Conservation (phyloP, 2,329 filamentous ascomycete species). For the Ceratocystis variospora region DNA sequence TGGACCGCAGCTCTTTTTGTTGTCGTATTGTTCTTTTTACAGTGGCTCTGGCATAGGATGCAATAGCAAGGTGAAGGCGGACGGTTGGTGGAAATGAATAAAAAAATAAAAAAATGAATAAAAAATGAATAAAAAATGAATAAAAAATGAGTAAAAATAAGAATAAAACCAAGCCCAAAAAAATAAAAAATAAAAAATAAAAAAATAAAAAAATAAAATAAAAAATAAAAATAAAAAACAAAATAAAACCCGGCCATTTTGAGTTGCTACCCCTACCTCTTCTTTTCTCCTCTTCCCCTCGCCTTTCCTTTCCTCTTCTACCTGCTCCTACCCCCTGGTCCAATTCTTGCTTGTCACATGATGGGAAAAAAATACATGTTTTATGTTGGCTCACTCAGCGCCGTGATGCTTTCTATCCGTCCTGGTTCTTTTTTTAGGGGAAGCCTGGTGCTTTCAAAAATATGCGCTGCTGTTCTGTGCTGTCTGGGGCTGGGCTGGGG, state of each 20-base stretch:
- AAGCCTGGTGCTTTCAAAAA: neutral
- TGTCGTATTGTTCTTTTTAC: no score
- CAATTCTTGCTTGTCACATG: slow-evolving; percentile 1
- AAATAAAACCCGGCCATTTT: neutral
- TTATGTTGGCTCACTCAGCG: neutral
- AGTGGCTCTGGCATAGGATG: no score
- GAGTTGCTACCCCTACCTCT: neutral
- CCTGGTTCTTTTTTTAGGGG: neutral
- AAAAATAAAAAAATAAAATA: no score
- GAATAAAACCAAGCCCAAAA: no score
- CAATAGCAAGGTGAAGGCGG: no score
- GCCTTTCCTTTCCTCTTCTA: neutral
- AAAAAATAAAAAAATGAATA: no score
- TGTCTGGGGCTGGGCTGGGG: neutral
- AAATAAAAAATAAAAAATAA: no score
- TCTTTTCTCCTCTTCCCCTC: neutral
- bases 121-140: no score
- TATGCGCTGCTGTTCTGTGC: neutral
- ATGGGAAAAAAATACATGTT: neutral
- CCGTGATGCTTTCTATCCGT: neutral
- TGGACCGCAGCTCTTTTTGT: no score
- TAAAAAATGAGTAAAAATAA: no score
- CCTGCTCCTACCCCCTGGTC: neutral
- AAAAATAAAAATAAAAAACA: no score
- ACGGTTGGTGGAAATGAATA: no score